These are phyloP conservation scores for Pseudopediastrum boryanum DNA, from an alignment of 139 green algal genomes.

Conservation along the genomic window DNA sequence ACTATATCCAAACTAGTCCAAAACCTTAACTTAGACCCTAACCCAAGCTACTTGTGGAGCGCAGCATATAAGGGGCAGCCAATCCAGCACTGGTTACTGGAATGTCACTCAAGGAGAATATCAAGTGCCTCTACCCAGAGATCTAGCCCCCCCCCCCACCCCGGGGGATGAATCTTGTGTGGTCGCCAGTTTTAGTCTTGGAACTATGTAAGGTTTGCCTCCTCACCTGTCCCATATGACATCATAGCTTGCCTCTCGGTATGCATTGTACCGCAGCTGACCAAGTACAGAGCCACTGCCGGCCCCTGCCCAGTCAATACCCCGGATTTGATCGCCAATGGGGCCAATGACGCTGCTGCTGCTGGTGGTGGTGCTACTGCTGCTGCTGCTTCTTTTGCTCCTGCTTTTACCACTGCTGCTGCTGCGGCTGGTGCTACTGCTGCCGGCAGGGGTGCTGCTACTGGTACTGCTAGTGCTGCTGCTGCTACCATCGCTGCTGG, in stretches of 20 bases:
- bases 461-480: neutral
- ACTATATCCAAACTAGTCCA: too few relatives aligned
- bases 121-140: too few relatives aligned
- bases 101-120: too few relatives aligned
- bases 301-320: conserved; percentile 19
- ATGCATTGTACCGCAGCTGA: conserved; percentile 22
- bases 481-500: neutral
- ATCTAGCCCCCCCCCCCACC: too few relatives aligned
- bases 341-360: neutral
- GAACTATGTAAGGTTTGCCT: neutral
- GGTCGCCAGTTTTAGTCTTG: too few relatives aligned
- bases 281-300: conserved; percentile 20
- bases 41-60: too few relatives aligned
- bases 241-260: conserved; percentile 30
- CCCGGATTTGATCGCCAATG: neutral
- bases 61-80: too few relatives aligned
- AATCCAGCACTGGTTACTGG: too few relatives aligned
- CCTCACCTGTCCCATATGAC: conserved; percentile 16
- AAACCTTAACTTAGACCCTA: too few relatives aligned
- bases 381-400: neutral
- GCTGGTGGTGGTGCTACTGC: neutral
- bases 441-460: neutral
- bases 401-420: neutral
- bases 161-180: too few relatives aligned
- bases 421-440: neutral